phyloP scores from a whole-genome alignment of 805 yeast genomes.

The Candida bentonensis region DNA sequence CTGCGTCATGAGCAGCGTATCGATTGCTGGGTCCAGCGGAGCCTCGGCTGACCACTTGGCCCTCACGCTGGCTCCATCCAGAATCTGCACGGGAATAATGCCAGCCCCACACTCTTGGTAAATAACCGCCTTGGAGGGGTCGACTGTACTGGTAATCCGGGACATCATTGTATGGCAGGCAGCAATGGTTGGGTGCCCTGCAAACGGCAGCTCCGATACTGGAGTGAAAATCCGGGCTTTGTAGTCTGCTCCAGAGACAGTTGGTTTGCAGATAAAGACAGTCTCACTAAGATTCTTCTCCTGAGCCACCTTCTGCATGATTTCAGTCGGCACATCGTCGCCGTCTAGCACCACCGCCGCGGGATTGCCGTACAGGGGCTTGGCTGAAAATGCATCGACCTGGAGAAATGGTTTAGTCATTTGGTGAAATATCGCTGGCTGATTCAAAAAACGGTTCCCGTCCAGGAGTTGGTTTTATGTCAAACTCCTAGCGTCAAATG shows the following conservation, averaged over 20 bases:
- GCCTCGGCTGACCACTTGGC: constrained; percentile 2
- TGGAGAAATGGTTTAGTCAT: constrained; percentile 6
- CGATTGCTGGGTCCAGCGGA: constrained; percentile 2
- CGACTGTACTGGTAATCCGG: constrained; percentile 20
- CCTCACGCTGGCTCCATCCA: constrained; percentile 22
- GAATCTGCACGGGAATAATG: constrained; percentile 23
- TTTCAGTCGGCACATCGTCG: constrained; percentile 23
- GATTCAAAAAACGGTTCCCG: too few relatives aligned
- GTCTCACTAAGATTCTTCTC: constrained; percentile 54
- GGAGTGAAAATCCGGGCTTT: constrained; percentile 37
- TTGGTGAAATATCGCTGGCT: too few relatives aligned
- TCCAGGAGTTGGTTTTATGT: too few relatives aligned
- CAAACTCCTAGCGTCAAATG: too few relatives aligned
- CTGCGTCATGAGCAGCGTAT: neutral
- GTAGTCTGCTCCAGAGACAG: constrained; percentile 29
- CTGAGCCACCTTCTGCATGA: constrained; percentile 35
- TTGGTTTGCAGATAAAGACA: constrained; percentile 33
- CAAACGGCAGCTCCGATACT: constrained; percentile 37
- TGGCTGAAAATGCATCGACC: constrained; percentile 31
- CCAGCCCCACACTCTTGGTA: constrained; percentile 13
- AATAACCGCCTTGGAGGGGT: neutral
- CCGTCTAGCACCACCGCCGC: constrained; percentile 39
- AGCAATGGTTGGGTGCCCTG: constrained; percentile 54
- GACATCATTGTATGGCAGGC: constrained; percentile 17
- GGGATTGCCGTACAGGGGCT: constrained; percentile 35